These are phyloP conservation scores for Phlebopus sp. DNA, from an alignment of 1,284 basidiomycete genomes.

Conservation along the genomic window DNA sequence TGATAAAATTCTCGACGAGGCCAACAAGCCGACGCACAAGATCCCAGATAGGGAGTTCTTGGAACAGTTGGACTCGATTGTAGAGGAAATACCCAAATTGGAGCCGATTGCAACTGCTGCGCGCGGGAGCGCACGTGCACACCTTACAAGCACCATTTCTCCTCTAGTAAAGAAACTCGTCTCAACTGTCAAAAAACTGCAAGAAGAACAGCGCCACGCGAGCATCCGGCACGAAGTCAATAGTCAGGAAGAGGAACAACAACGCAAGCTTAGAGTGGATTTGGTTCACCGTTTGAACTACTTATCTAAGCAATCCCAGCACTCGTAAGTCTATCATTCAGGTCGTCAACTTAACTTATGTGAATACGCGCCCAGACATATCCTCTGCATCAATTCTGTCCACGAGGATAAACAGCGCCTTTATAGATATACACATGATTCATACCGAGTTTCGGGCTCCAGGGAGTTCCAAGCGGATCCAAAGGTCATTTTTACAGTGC, in stretches of 20 bases:
- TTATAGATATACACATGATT: not conserved
- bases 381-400: constrained; percentile 9
- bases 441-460: constrained; percentile 17
- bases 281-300: constrained; percentile 30
- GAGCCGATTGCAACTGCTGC: constrained; percentile 8
- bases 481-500: constrained; percentile 33
- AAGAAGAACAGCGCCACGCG: constrained; percentile 13
- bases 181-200: constrained; percentile 9
- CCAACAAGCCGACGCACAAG: no score
- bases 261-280: constrained; percentile 10
- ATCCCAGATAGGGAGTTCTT: no score
- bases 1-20: no score
- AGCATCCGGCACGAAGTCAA: constrained; percentile 14
- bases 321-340: constrained; percentile 15
- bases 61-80: not conserved
- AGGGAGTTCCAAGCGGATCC: constrained; percentile 22
- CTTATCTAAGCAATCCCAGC: constrained; percentile 3
- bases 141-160: constrained; percentile 9
- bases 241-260: constrained; percentile 14
- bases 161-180: constrained; percentile 9
- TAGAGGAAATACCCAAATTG: constrained; percentile 18
- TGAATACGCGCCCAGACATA: constrained; percentile 15
- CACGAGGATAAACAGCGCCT: constrained; percentile 1
- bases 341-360: not conserved
- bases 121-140: constrained; percentile 10